Conservation (phyloP, 495 filamentous ascomycete genomes). For the Chaetomium fimeti region DNA sequence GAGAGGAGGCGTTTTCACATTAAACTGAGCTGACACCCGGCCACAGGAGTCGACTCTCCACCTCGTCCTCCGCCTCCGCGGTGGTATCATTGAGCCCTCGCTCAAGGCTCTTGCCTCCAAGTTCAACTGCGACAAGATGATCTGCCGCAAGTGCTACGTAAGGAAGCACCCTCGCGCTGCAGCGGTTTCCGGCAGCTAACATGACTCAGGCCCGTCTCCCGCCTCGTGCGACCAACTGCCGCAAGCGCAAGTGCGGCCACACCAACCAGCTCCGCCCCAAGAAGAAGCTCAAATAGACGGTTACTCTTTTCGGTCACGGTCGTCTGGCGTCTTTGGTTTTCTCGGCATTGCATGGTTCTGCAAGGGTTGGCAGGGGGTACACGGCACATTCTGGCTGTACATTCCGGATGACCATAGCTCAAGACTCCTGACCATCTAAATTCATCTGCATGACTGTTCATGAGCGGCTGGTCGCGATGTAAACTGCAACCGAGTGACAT, state of each 20-base stretch:
- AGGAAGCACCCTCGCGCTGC: neutral
- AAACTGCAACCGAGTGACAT: neutral
- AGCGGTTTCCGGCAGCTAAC: conserved; percentile 21
- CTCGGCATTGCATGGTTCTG: conserved; percentile 32
- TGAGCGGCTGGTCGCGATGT: neutral
- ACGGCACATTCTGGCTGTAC: conserved; percentile 31
- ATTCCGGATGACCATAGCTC: conserved; percentile 37
- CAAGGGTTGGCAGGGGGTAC: conserved; percentile 30
- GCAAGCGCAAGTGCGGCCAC: conserved; percentile 99
- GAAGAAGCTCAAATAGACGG: conserved; percentile 98
- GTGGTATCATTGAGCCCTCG: conserved; percentile 98
- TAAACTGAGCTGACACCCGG: conserved; percentile 20
- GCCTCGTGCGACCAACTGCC: conserved; percentile 98
- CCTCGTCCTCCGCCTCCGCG: conserved; percentile 97
- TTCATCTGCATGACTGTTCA: conserved; percentile 16
- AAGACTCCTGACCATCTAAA: conserved; percentile 33
- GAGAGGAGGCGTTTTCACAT: neutral
- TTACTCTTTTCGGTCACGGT: conserved; percentile 35
- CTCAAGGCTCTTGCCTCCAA: conserved; percentile 97
- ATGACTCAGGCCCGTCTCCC: conserved; percentile 78
- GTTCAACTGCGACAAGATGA: conserved; percentile 99
- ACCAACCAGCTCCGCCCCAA: conserved; percentile 99
- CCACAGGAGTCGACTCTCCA: conserved; percentile 95
- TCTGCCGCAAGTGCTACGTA: conserved; percentile 98
- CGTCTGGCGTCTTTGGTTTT: conserved; percentile 43